These are phyloP conservation scores for Verticillium nubilum DNA, from an alignment of 2,329 filamentous ascomycete species.

Conservation along the genomic window DNA sequence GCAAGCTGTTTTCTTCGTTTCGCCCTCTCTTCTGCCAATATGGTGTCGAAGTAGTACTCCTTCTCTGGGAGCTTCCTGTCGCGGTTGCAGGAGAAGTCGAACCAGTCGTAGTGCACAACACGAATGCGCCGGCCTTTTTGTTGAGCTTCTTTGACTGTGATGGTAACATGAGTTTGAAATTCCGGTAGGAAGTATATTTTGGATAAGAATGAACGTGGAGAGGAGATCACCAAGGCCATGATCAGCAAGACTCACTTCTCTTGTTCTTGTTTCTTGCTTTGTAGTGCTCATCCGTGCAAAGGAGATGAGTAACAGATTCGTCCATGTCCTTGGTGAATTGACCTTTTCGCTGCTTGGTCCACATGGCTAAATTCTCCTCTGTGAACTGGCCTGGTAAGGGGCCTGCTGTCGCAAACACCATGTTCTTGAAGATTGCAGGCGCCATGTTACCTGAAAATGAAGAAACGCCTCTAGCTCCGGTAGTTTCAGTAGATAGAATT, in stretches of 20 bases:
- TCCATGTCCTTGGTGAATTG: slow-evolving; percentile 45
- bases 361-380: slow-evolving; percentile 54
- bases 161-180: not conserved
- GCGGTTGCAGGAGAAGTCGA: slow-evolving; percentile 36
- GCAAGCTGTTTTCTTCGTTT: slow-evolving; percentile 22
- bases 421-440: slow-evolving; percentile 41
- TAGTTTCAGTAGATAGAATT: too few relatives aligned
- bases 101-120: slow-evolving; percentile 47
- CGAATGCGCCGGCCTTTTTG: slow-evolving; percentile 22
- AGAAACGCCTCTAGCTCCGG: slow-evolving; percentile 2
- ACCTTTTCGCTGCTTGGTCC: slow-evolving; percentile 61
- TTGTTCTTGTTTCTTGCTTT: slow-evolving; percentile 21
- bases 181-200: not conserved
- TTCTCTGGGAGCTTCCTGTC: slow-evolving; percentile 22
- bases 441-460: not conserved
- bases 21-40: slow-evolving; percentile 21
- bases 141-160: slow-evolving; percentile 30
- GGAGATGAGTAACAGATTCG: slow-evolving; percentile 62
- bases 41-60: slow-evolving; percentile 32
- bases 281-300: slow-evolving; percentile 60
- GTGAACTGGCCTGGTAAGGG: slow-evolving; percentile 44
- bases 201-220: not conserved
- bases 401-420: slow-evolving; percentile 53
- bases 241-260: slow-evolving; percentile 5
- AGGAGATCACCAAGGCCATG: not conserved